Evolutionary conservation across 805 yeast genomes (phyloP).

Genomic region (Starmerella sirachaensis): DNA sequence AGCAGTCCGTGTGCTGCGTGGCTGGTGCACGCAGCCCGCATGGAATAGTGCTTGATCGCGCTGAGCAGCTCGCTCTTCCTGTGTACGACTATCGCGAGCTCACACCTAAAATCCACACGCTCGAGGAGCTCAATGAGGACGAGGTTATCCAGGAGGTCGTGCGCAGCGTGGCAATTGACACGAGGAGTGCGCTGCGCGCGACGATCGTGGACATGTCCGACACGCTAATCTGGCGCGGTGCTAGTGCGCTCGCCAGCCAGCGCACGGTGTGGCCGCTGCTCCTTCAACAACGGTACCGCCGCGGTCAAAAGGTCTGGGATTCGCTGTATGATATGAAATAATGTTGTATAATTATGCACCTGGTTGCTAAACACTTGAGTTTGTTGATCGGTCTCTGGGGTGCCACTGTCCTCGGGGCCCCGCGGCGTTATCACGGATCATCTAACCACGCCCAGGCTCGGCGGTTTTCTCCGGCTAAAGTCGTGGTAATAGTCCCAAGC

Average conservation of each 20-base stretch:
- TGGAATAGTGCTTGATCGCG: constrained; percentile 10
- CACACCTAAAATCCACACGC: constrained; percentile 11
- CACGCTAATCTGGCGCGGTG: constrained; percentile 10
- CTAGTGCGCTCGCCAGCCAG: constrained; percentile 10
- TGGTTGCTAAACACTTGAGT: too few species aligned
- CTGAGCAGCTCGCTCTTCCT: constrained; percentile 17
- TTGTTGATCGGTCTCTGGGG: too few species aligned
- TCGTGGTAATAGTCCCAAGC: too few species aligned
- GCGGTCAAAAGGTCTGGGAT: constrained; percentile 15
- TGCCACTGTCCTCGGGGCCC: too few species aligned
- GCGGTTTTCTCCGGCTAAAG: too few species aligned
- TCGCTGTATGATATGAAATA: constrained; percentile 14
- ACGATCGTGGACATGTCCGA: background rate
- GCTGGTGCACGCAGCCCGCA: constrained; percentile 7
- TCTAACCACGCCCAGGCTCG: too few species aligned
- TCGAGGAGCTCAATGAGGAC: constrained; percentile 2
- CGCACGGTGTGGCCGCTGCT: constrained; percentile 20
- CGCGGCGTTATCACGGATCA: too few species aligned
- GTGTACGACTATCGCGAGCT: constrained; percentile 22
- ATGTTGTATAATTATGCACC: too few species aligned
- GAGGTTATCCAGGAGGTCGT: background rate
- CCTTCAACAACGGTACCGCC: constrained; percentile 6
- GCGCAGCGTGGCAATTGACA: constrained; percentile 6
- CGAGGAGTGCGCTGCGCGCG: constrained; percentile 3
- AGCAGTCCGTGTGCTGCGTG: constrained; percentile 19